phyloP scores from a whole-genome alignment of 768 basidiomycete species.

The Basidioascus undulatus region DNA sequence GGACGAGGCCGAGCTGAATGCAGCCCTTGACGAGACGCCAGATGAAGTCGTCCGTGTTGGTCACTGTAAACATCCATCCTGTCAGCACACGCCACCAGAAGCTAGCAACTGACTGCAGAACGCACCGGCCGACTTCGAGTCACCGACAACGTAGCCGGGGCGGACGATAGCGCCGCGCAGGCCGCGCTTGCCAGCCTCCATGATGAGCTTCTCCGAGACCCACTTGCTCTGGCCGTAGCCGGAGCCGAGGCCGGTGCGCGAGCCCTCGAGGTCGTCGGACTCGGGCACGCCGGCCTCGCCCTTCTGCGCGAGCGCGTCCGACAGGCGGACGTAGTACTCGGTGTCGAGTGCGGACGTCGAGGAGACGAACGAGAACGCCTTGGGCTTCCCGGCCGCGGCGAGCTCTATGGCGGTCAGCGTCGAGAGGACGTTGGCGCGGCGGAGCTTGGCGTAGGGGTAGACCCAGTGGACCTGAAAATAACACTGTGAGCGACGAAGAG shows the following conservation, averaged over 20 bases:
- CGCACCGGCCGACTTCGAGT: constrained; percentile 64
- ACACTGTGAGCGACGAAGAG: background rate
- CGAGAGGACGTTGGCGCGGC: constrained; percentile 73
- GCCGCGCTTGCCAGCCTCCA: constrained; percentile 72
- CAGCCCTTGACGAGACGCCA: constrained; percentile 99
- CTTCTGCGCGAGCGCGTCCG: constrained; percentile 34
- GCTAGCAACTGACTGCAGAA: constrained; percentile 1
- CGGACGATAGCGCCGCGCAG: constrained; percentile 65
- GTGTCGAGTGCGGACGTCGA: constrained; percentile 89
- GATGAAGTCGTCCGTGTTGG: constrained; percentile 96
- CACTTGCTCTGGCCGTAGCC: constrained; percentile 97
- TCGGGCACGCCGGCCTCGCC: constrained; percentile 51
- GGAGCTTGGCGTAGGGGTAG: constrained; percentile 83
- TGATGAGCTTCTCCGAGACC: constrained; percentile 85
- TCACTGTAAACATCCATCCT: constrained; percentile 30
- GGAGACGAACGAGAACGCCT: constrained; percentile 70
- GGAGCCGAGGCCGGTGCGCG: constrained; percentile 44
- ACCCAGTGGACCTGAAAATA: constrained; percentile 76
- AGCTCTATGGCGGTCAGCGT: constrained; percentile 66
- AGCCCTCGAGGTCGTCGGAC: constrained; percentile 67
- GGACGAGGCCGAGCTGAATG: constrained; percentile 81
- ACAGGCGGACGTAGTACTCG: constrained; percentile 65
- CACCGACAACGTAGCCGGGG: constrained; percentile 89
- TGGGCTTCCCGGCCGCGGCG: constrained; percentile 45
- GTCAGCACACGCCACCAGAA: background rate